A percentile compares a stretch with the other conserved stretches of the same genome.
These are phyloP conservation scores for Verbascum thapsus DNA, from an alignment of 257 asterid species.

Conservation along the genomic window DNA sequence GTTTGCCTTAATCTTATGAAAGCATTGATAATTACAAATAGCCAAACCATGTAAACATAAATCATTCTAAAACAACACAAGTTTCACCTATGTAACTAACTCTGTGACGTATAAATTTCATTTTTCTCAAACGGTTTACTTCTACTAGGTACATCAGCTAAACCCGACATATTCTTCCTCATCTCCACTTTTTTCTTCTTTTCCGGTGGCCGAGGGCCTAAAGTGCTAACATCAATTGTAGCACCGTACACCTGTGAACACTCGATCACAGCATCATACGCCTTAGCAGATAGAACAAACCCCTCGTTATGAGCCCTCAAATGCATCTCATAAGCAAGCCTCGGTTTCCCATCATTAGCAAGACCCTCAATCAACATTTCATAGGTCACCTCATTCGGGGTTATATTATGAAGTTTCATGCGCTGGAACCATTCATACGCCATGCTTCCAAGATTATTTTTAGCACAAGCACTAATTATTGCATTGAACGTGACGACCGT, in stretches of 20 bases:
- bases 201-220: constrained; percentile 76
- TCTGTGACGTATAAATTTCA: constrained; percentile 40
- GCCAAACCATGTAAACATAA: constrained; percentile 1
- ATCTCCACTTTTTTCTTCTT: constrained; percentile 47
- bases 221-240: constrained; percentile 45
- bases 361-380: constrained; percentile 78
- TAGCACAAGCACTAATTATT: constrained; percentile 71
- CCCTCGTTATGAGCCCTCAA: constrained; percentile 66
- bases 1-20: not conserved
- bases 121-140: constrained; percentile 52
- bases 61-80: constrained; percentile 6
- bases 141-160: constrained; percentile 72
- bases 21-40: not conserved
- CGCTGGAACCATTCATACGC: constrained; percentile 86
- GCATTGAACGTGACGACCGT: constrained; percentile 94
- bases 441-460: constrained; percentile 42
- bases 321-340: constrained; percentile 79
- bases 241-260: constrained; percentile 52
- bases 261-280: constrained; percentile 63
- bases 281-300: constrained; percentile 66
- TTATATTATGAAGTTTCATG: constrained; percentile 51
- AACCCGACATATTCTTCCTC: constrained; percentile 49
- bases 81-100: constrained; percentile 29
- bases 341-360: constrained; percentile 75
- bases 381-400: constrained; percentile 79